Conservation (phyloP, 2,329 filamentous ascomycete species). For the Cladobotryum mycophilum region DNA sequence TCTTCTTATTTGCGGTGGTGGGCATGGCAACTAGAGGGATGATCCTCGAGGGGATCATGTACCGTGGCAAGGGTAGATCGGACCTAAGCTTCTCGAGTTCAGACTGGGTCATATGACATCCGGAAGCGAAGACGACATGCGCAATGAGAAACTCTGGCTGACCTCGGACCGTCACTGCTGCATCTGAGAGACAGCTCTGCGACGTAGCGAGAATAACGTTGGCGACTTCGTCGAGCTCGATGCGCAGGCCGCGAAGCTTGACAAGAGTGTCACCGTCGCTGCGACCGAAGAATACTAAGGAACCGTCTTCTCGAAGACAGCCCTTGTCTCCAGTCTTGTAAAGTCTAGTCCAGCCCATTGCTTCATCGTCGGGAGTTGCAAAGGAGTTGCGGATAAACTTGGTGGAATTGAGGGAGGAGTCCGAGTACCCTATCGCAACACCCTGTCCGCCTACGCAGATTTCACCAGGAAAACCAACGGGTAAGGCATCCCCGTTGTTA, state of each 20-base stretch:
- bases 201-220: conserved; percentile 16
- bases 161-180: conserved; percentile 18
- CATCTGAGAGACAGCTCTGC: conserved; percentile 15
- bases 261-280: conserved; percentile 36
- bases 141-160: conserved; percentile 20
- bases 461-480: conserved; percentile 15
- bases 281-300: conserved; percentile 29
- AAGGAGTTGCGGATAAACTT: conserved; percentile 6
- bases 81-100: background rate
- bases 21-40: conserved; percentile 21
- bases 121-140: conserved; percentile 17
- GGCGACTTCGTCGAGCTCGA: conserved; percentile 39
- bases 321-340: conserved; percentile 38
- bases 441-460: conserved; percentile 30
- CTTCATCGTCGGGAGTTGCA: conserved; percentile 6
- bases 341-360: conserved; percentile 21
- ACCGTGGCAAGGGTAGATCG: conserved; percentile 17
- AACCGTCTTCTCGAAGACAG: conserved; percentile 25
- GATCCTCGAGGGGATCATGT: conserved; percentile 22
- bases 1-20: conserved; percentile 20
- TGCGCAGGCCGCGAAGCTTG: conserved; percentile 38
- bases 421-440: conserved; percentile 35
- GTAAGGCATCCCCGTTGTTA: conserved; percentile 12
- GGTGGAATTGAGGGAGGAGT: conserved; percentile 24
- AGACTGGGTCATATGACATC: conserved; percentile 8